Base-by-base conservation (phyloP, 2,329 filamentous ascomycete species). In the Beauveria sp. region DNA sequence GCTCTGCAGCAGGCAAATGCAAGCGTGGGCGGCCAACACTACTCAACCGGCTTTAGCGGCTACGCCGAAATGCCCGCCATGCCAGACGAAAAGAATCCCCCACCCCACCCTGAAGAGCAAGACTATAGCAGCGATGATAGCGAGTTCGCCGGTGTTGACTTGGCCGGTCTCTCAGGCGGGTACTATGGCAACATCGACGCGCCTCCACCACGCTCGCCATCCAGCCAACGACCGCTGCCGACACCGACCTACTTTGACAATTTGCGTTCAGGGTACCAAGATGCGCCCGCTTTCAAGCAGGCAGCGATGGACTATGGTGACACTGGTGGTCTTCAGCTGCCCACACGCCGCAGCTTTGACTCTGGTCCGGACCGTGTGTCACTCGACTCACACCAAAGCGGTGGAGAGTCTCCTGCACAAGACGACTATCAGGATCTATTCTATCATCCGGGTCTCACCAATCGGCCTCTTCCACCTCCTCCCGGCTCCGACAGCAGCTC, bases 391-490 rank as follows among this genome's bases (percentile, higher is more conserved):
- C 82, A 76, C 62, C 80, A 75, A 65, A 88, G 77, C 67, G 83
- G 76, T 43, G 87, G 84, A 66, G 87, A 90, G 43, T 90, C 87
- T 31, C 86, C 88, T 1, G 75, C 78, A 42, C 85, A 85, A 65
- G 87, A 89, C 49, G 91, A 92, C 61, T 90, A 91, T 64, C 90
- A 89, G 20, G 95, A 96, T 68, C 87, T 98, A 71, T 96, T 96
- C 72, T 99, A 96, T 72, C 92, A 98, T 69, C 93, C 93, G 20
- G 91, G 91, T 45, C 85, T 92, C 70, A 77, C 84, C 65, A 79
- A 68, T 79, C 86, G 77, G 75, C 92, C 75, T 74, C 88, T 79
- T 70, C 90, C 77, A 66, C 84, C 84, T 8, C 85, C 85, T 5
- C 79, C 83, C 48, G 83, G 80, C 9, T 87, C 86, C 2, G 90